phyloP scores from a whole-genome alignment of 2,329 filamentous ascomycete genomes.

The Dactylellina leptospora region DNA sequence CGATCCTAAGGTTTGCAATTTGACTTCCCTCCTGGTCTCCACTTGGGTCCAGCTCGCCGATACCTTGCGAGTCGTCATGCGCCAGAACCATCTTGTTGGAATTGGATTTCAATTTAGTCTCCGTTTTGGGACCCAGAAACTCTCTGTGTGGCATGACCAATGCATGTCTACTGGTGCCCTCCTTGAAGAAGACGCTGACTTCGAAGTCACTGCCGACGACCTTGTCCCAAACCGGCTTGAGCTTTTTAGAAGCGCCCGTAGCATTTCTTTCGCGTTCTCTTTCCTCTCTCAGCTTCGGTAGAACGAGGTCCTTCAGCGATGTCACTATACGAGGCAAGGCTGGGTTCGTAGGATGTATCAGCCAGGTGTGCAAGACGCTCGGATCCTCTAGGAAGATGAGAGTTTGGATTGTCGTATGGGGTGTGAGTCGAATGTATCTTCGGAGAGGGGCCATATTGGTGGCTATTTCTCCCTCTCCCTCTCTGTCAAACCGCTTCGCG shows the following conservation, averaged over 20 bases:
- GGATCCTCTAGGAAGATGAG: conserved; percentile 96
- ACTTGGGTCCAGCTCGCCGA: conserved; percentile 55
- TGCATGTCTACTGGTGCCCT: conserved; percentile 83
- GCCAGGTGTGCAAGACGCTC: conserved; percentile 80
- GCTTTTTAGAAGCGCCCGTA: conserved; percentile 70
- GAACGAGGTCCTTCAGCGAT: conserved; percentile 81
- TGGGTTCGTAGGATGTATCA: conserved; percentile 78
- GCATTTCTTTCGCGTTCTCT: conserved; percentile 71
- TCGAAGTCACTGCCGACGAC: conserved; percentile 89
- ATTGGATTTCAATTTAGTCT: conserved; percentile 57
- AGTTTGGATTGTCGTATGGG: conserved; percentile 70
- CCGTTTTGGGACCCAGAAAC: conserved; percentile 68
- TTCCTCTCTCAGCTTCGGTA: conserved; percentile 91
- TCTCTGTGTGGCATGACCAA: conserved; percentile 85
- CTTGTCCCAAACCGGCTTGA: conserved; percentile 86
- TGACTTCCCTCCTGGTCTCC: conserved; percentile 54
- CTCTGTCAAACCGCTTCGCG: no score
- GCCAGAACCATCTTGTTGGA: conserved; percentile 49
- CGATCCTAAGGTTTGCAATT: conserved; percentile 43
- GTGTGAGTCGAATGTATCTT: conserved; percentile 81
- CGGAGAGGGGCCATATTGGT: conserved; percentile 82
- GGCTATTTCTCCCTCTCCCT: background rate
- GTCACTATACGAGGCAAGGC: conserved; percentile 84
- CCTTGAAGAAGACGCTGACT: conserved; percentile 90
- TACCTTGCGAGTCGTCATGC: conserved; percentile 54